A percentile compares a stretch with the other conserved stretches of the same genome.
phyloP scores from a whole-genome alignment of 345 rosid genomes.

The Passiflora organensis region DNA sequence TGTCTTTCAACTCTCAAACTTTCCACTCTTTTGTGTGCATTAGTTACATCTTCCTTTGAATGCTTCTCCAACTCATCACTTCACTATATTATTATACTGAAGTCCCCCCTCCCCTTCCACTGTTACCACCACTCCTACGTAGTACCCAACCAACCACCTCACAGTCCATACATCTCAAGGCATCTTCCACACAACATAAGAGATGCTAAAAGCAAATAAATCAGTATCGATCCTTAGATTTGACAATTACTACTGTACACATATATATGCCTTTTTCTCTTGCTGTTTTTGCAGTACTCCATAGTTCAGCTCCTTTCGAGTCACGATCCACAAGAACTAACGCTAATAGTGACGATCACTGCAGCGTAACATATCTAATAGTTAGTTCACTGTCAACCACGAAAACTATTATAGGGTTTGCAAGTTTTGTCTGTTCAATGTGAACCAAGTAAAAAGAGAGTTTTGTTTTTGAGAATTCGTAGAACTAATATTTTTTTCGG shows the following conservation, averaged over 20 bases:
- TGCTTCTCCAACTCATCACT: constrained; percentile 31
- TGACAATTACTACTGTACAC: background rate
- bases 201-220: too few relatives aligned
- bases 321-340: background rate
- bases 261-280: background rate
- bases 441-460: constrained; percentile 25
- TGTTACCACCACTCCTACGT: background rate
- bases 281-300: too few relatives aligned
- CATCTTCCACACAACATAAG: background rate
- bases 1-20: constrained; percentile 1
- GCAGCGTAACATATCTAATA: too few relatives aligned
- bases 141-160: constrained; percentile 10
- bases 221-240: too few relatives aligned
- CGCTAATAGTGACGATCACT: too few relatives aligned
- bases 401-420: constrained; percentile 9
- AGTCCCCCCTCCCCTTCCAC: too few relatives aligned
- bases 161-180: background rate
- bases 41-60: constrained; percentile 29
- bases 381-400: constrained; percentile 49
- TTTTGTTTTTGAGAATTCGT: too few relatives aligned
- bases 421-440: constrained; percentile 17
- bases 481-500: too few relatives aligned
- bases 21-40: constrained; percentile 8
- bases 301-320: constrained; percentile 1
- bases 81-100: constrained; percentile 1